Percentiles rank a stretch among this genome's conserved stretches.
Conservation (phyloP, 768 basidiomycete species). For the Tylopilus sp. region DNA sequence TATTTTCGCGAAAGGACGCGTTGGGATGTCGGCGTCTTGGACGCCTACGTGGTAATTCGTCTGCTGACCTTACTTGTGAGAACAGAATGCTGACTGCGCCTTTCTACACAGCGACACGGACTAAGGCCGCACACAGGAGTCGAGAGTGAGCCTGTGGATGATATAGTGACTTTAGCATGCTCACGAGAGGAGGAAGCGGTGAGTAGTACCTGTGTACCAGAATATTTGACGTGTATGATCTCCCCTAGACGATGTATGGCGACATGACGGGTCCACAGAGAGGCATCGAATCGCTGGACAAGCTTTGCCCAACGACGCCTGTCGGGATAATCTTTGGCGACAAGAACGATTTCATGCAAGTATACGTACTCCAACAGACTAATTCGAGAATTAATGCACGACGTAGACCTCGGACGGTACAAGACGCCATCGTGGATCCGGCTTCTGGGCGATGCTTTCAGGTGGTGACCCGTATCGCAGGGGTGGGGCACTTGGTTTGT, state of each 20-base stretch:
- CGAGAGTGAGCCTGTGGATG: conserved; percentile 25
- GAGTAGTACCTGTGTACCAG: conserved; percentile 18
- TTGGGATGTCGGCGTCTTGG: conserved; percentile 56
- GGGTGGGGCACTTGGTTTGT: conserved; percentile 34
- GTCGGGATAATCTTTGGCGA: conserved; percentile 54
- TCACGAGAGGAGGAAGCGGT: conserved; percentile 62
- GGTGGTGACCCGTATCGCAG: conserved; percentile 22
- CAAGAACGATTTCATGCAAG: conserved; percentile 52
- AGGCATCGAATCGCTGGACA: conserved; percentile 47
- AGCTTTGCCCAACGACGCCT: conserved; percentile 38
- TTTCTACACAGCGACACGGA: conserved; percentile 40
- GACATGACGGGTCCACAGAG: conserved; percentile 53
- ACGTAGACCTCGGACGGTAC: conserved; percentile 28
- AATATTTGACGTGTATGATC: neutral
- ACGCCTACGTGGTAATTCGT: conserved; percentile 49
- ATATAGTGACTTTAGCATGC: conserved; percentile 51
- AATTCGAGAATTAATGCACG: no score
- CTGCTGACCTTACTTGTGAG: neutral
- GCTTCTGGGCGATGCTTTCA: conserved; percentile 22
- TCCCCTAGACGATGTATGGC: conserved; percentile 55
- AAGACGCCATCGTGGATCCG: conserved; percentile 31
- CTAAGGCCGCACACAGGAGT: conserved; percentile 37
- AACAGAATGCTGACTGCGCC: neutral
- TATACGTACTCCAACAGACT: neutral
- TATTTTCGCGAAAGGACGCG: conserved; percentile 35